Conservation (phyloP, 148 eudicot species). For the Polygonum maritimum region DNA sequence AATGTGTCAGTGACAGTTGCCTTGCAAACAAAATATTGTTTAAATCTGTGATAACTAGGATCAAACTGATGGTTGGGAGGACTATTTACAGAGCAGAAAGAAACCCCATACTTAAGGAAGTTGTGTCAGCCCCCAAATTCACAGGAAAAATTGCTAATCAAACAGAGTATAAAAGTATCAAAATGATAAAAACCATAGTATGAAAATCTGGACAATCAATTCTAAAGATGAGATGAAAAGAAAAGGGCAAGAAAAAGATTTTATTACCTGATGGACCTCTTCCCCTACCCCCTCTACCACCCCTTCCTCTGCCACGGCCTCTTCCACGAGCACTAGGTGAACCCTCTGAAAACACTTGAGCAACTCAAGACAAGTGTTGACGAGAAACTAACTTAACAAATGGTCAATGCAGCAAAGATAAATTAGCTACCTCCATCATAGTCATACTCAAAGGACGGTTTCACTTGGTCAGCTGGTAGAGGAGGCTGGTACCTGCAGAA, state of each 20-base stretch:
- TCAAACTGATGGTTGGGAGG: background rate
- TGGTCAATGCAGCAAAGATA: background rate
- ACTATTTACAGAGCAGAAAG: background rate
- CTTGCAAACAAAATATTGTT: background rate
- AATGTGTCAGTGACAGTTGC: background rate
- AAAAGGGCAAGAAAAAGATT: background rate
- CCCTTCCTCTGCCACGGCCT: slow-evolving; percentile 94
- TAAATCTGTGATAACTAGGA: background rate
- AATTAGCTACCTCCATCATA: slow-evolving; percentile 59
- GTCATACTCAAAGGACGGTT: slow-evolving; percentile 48
- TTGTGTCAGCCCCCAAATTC: background rate
- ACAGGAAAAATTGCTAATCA: too few relatives aligned
- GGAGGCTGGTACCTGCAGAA: slow-evolving; percentile 83
- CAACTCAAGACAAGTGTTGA: slow-evolving; percentile 13
- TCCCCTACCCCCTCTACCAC: slow-evolving; percentile 73
- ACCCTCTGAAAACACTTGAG: slow-evolving; percentile 45
- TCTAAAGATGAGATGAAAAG: background rate
- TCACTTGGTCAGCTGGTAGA: slow-evolving; percentile 88
- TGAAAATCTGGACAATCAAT: background rate
- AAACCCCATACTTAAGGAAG: background rate
- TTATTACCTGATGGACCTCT: slow-evolving; percentile 14
- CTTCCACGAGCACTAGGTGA: slow-evolving; percentile 73
- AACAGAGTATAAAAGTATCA: background rate
- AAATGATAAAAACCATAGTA: background rate
- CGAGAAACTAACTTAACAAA: background rate